These are phyloP conservation scores for Omphalotus guepiniiformis DNA, from an alignment of 768 basidiomycete genomes.

Conservation along the genomic window DNA sequence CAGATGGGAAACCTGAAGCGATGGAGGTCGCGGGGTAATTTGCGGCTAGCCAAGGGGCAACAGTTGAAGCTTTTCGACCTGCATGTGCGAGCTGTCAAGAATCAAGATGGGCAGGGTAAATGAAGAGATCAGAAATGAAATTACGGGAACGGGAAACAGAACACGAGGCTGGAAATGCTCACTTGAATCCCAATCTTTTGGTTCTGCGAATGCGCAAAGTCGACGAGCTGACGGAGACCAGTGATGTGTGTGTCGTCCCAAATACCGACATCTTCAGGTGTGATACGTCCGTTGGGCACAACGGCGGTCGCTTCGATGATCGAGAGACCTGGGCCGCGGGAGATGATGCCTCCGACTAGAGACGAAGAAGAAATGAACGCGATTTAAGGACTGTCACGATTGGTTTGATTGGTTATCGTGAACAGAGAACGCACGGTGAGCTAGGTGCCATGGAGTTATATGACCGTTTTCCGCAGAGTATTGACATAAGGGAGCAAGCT, in stretches of 20 bases:
- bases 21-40: slow-evolving; percentile 30
- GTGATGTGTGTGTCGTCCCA: slow-evolving; percentile 59
- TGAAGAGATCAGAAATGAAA: slow-evolving; percentile 23
- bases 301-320: slow-evolving; percentile 67
- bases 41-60: slow-evolving; percentile 54
- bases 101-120: too few relatives aligned
- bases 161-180: slow-evolving; percentile 23
- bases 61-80: slow-evolving; percentile 67
- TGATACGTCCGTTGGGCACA: slow-evolving; percentile 53
- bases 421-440: slow-evolving; percentile 45
- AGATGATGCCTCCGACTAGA: slow-evolving; percentile 49
- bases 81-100: slow-evolving; percentile 66
- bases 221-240: slow-evolving; percentile 47
- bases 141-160: slow-evolving; percentile 41
- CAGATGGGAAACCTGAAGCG: slow-evolving; percentile 49
- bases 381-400: neutral
- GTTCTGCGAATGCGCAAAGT: slow-evolving; percentile 66
- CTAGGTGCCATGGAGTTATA: slow-evolving; percentile 53
- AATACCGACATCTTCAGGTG: slow-evolving; percentile 59
- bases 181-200: slow-evolving; percentile 68
- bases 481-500: slow-evolving; percentile 57
- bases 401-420: slow-evolving; percentile 11
- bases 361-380: too few relatives aligned
- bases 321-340: slow-evolving; percentile 51
- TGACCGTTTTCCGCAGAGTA: slow-evolving; percentile 55